Percentiles rank a stretch among this genome's conserved stretches.
Evolutionary conservation across 164 flowering plant species (phyloP).

Genomic region (Piper betle): DNA sequence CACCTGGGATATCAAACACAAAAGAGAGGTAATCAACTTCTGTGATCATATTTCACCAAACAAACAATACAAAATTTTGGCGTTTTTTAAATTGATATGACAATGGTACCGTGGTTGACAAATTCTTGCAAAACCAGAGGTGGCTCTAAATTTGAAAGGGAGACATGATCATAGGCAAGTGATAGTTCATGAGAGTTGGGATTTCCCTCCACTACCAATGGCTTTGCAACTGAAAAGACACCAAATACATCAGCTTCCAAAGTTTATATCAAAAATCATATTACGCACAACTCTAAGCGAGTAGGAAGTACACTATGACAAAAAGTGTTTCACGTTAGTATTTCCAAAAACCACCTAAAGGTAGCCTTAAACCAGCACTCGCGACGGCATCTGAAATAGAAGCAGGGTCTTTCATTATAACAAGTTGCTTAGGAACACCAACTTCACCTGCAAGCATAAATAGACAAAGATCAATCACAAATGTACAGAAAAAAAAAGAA

Average conservation of each 20-base stretch:
- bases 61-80: not conserved
- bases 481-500: too few relatives aligned
- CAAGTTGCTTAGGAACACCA: slow-evolving; percentile 64
- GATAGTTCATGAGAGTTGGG: slow-evolving; percentile 81
- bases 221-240: slow-evolving; percentile 95
- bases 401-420: slow-evolving; percentile 40
- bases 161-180: slow-evolving; percentile 73
- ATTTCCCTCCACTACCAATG: slow-evolving; percentile 69
- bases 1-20: too few relatives aligned
- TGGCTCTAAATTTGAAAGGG: slow-evolving; percentile 74
- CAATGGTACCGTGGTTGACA: slow-evolving; percentile 95
- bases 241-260: not conserved
- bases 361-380: slow-evolving; percentile 54
- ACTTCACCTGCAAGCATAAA: slow-evolving; percentile 38
- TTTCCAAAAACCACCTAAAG: slow-evolving; percentile 34
- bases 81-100: too few relatives aligned
- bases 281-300: not conserved
- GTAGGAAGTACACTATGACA: not conserved
- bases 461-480: not conserved
- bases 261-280: too few relatives aligned
- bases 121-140: slow-evolving; percentile 97
- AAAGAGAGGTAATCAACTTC: not conserved
- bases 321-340: too few relatives aligned
- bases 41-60: not conserved
- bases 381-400: slow-evolving; percentile 53